phyloP scores from a whole-genome alignment of 495 filamentous ascomycete genomes.

The Lichenothelia convexa region DNA sequence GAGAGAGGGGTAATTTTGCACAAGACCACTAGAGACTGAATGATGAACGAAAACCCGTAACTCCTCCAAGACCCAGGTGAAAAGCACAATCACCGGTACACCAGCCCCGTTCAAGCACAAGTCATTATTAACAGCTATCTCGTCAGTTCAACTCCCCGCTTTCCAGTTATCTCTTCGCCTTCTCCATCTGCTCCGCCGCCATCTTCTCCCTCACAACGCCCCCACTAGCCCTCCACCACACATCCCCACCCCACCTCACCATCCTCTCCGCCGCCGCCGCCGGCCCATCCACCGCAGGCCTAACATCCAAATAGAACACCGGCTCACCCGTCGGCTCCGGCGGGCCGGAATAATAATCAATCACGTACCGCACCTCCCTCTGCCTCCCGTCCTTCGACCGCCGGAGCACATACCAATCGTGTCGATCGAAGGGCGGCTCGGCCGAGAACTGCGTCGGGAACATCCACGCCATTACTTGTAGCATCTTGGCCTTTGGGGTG shows the following conservation, averaged over 20 bases:
- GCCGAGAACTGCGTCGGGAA: slow-evolving; percentile 66
- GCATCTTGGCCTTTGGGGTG: slow-evolving; percentile 72
- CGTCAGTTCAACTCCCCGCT: no score
- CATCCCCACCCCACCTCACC: slow-evolving; percentile 78
- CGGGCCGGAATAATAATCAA: slow-evolving; percentile 87
- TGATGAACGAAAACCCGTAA: no score
- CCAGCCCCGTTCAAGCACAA: no score
- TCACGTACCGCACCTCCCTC: slow-evolving; percentile 82
- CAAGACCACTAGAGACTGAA: no score
- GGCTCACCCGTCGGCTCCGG: slow-evolving; percentile 81
- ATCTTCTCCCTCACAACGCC: slow-evolving; percentile 23
- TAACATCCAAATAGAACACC: slow-evolving; percentile 94
- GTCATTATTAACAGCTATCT: no score
- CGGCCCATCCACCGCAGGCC: slow-evolving; percentile 75
- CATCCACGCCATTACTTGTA: slow-evolving; percentile 56
- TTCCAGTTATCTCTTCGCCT: no score
- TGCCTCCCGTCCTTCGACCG: slow-evolving; percentile 34
- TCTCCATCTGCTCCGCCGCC: slow-evolving; percentile 9
- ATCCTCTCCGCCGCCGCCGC: slow-evolving; percentile 64
- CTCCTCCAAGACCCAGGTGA: no score
- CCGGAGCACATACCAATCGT: slow-evolving; percentile 87
- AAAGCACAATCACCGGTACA: no score
- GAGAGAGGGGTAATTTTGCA: no score
- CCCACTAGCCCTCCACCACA: slow-evolving; percentile 83
- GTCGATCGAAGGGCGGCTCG: slow-evolving; percentile 86